Evolutionary conservation across 2,329 filamentous ascomycete species (phyloP), one percentile per base, ranked within the genome.

Genomic region (Teratosphaeria pseudoeucalypti): DNA sequence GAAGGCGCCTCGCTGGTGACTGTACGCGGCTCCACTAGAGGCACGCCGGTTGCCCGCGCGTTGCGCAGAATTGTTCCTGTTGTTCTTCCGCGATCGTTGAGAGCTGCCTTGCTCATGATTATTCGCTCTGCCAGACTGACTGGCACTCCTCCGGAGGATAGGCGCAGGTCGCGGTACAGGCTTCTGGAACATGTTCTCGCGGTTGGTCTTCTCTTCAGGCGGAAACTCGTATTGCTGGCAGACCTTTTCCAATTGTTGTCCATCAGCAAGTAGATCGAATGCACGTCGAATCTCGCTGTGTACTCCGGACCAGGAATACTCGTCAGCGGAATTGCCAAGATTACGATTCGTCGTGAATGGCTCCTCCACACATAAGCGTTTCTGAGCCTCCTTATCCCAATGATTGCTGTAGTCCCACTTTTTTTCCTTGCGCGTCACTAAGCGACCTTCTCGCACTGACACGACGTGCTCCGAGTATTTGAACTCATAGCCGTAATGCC

Each of bases 321-420:
- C 92, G 71, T 99, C 94, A 9, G 91, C 94, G 1, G 94, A 97
- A 68, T 99, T 99, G 52, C 92, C 94, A 54, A 99, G 79, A 72
- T 99, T 99, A 52, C 94, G 85, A 39, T 82, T 81, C 3, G 82
- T 87, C 68, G 96, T 99, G 79, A 99, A 99, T 0, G 94, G 94
- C 73, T 99, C 94, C 72, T 99, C 94, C 11, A 99, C 90, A 71
- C 92, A 96, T 34, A 99, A 81, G 63, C 88, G 85, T 68, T 95
- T 94, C 69, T 75, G 72, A 16, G 75, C 76, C 60, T 80, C 78
- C 67, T 79, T 79, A 55, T 71, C 66, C 52, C 72, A 69, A 27
- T 74, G 72, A 59, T 75, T 74, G 54, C 68, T 80, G 56, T 88
- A 80, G 69, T 92, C 85, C 94, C 94, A 97, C 29, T 86, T 86